Evolutionary conservation across 2,329 filamentous ascomycete species (phyloP), one percentile per base, ranked within the genome.

Genomic region (Dissoconium aciculare): DNA sequence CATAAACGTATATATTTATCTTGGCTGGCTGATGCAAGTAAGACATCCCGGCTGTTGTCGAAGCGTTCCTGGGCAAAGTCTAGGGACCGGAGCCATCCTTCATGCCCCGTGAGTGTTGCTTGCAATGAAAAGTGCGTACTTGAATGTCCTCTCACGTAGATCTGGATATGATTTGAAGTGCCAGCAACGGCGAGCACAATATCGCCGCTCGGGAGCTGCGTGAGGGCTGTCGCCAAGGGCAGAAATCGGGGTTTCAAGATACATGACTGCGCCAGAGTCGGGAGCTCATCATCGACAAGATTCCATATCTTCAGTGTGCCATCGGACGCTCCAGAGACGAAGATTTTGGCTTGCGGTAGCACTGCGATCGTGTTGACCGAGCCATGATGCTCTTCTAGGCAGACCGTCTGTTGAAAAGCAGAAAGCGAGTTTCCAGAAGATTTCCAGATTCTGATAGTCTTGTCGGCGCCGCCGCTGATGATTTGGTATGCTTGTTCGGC

Each of bases 1-100:
- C 89, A 98, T 19, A 98, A 68, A 24, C 89, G 78, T 36, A 95
- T 77, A 48, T 95, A 98, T 58, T 92, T 94, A 56, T 98, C 89
- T 54, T 98, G 89, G 51, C 87, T 95, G 13, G 85, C 85, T 8
- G 87, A 95, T 1, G 87, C 83, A 12, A 98, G 67, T 13, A 95
- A 58, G 3, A 92, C 52, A 51, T 94, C 85, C 31, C 70, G 69
- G 0, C 60, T 54, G 1, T 56, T 42, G 13, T 59, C 57, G 2
- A 59, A 50, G 10, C 56, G 66, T 49, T 89, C 80, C 36, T 61
- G 62, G 1, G 71, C 69, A 43, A 98, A 89, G 39, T 76, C 76
- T 9, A 98, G 63, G 10, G 83, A 87, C 28, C 87, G 69, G 27
- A 98, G 74, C 89, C 89, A 98, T 34, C 81, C 87, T 56, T 98